Percentiles rank a stretch among this genome's conserved stretches.
Conservation (phyloP, 1,284 basidiomycete species). For the Apiotrichum mycotoxinovorans region DNA sequence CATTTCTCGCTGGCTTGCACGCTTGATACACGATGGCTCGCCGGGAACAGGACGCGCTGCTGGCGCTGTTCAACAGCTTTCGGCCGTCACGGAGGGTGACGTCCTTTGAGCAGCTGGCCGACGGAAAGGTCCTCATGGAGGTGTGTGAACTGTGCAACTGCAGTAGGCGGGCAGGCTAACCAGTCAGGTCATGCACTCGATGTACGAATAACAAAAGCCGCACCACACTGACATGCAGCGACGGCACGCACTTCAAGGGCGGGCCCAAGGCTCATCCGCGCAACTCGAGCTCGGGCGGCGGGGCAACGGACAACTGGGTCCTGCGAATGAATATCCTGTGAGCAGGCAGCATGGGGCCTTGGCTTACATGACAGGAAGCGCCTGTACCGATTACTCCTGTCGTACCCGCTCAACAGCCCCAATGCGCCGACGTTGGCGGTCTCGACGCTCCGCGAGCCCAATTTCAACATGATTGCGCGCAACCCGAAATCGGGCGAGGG, state of each 20-base stretch:
- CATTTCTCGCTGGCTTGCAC: background rate
- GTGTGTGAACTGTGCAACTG: constrained; percentile 31
- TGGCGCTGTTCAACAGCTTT: constrained; percentile 46
- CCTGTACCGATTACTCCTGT: constrained; percentile 41
- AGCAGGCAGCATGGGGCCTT: constrained; percentile 10
- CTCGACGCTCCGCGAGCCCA: constrained; percentile 39
- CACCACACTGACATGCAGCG: constrained; percentile 9
- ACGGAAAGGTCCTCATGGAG: constrained; percentile 45
- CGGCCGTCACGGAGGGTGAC: constrained; percentile 31
- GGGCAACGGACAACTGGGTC: constrained; percentile 44
- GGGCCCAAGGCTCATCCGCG: constrained; percentile 11
- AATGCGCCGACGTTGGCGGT: constrained; percentile 34
- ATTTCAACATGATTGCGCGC: constrained; percentile 40
- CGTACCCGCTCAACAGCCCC: constrained; percentile 39
- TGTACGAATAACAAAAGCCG: constrained; percentile 5
- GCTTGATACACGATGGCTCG: constrained; percentile 19
- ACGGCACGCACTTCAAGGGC: constrained; percentile 39
- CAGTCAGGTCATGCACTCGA: constrained; percentile 22
- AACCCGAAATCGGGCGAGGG: constrained; percentile 33
- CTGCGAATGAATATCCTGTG: constrained; percentile 44
- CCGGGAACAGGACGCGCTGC: constrained; percentile 42
- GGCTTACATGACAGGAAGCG: too few species aligned
- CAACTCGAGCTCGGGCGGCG: constrained; percentile 16
- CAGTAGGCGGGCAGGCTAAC: too few species aligned
- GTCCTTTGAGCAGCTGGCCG: constrained; percentile 39